Percentiles rank a stretch among this genome's conserved stretches.
phyloP scores from a whole-genome alignment of 2,329 filamentous ascomycete genomes.

The Colletotrichum musae region DNA sequence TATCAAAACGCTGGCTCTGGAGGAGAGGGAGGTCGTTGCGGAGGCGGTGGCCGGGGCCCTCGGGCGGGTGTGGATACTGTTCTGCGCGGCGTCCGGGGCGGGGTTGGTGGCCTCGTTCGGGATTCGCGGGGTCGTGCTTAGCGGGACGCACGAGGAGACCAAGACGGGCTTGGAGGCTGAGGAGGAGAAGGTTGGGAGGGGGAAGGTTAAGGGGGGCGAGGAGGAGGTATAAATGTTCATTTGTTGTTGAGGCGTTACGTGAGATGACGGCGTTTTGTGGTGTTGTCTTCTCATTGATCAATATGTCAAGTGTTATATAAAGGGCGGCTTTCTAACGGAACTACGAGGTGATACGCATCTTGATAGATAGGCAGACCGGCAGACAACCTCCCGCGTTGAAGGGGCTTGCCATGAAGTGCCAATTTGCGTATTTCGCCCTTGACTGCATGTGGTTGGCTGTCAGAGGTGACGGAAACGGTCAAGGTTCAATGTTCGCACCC shows the following conservation, averaged over 20 bases:
- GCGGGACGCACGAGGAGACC: constrained; percentile 68
- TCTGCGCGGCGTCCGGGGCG: constrained; percentile 62
- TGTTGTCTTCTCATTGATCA: too few species aligned
- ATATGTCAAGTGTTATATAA: too few species aligned
- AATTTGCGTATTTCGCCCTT: too few species aligned
- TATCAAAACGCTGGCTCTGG: constrained; percentile 64
- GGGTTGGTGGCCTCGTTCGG: constrained; percentile 65
- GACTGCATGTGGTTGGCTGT: too few species aligned
- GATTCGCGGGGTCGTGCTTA: constrained; percentile 64
- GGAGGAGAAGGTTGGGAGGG: constrained; percentile 13
- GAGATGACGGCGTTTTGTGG: neutral
- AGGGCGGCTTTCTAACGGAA: too few species aligned
- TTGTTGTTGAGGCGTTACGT: neutral
- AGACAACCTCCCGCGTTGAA: too few species aligned
- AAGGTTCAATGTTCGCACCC: too few species aligned
- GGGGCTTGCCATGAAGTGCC: too few species aligned
- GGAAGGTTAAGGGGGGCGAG: neutral
- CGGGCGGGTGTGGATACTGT: constrained; percentile 71
- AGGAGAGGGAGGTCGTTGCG: constrained; percentile 58
- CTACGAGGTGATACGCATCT: too few species aligned
- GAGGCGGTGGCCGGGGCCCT: constrained; percentile 65
- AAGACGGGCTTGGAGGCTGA: constrained; percentile 55
- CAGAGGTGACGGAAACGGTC: too few species aligned
- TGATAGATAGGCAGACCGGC: too few species aligned
- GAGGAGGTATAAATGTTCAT: neutral